Evolutionary conservation across 306 rosid species (phyloP).

Genomic region (Comarum palustre): DNA sequence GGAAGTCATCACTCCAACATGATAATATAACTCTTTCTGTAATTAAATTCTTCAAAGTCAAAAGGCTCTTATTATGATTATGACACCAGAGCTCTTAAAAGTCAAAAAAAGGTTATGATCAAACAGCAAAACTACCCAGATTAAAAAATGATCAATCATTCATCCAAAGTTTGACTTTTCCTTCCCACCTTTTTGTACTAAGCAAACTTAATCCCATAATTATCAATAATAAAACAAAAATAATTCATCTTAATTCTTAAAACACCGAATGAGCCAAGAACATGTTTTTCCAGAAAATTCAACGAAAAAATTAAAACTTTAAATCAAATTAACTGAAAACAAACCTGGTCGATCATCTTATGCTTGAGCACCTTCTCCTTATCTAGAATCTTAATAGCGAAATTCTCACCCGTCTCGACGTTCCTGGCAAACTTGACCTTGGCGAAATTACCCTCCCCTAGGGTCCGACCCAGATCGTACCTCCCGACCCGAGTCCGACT

Average conservation of each 20-base stretch:
- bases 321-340: background rate
- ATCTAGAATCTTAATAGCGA: conserved; percentile 80
- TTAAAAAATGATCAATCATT: background rate
- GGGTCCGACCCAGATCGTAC: conserved; percentile 80
- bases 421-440: conserved; percentile 82
- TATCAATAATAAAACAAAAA: background rate
- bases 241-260: background rate
- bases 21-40: background rate
- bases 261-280: background rate
- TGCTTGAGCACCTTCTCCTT: conserved; percentile 84
- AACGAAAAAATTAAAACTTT: background rate
- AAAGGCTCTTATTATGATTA: background rate
- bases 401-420: conserved; percentile 49
- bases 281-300: background rate
- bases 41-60: background rate
- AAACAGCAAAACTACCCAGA: background rate
- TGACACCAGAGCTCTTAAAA: background rate
- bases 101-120: background rate
- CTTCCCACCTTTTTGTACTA: background rate
- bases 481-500: conserved; percentile 65
- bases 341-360: conserved; percentile 85
- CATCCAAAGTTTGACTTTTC: conserved; percentile 18
- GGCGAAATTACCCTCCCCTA: conserved; percentile 92
- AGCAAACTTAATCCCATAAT: background rate
- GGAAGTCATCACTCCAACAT: background rate